Base-by-base conservation (phyloP, 23 red algal genomes). In the Rhodosorus marinus region DNA sequence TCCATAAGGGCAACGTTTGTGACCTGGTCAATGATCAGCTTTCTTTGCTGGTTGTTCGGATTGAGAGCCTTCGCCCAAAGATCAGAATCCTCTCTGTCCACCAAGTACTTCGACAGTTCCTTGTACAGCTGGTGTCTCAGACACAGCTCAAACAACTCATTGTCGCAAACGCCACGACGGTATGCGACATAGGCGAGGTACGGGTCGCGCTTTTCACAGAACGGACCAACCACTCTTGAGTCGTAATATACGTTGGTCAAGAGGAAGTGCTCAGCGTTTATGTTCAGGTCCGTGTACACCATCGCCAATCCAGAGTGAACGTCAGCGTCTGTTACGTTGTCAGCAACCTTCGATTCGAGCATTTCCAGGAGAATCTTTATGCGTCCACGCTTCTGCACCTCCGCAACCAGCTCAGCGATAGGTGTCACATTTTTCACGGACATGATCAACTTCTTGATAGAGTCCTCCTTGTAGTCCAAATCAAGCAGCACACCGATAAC, bases 231-330 rank as follows among this genome's bases (percentile, higher is more conserved):
- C 24, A 66, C 62, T 14, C 65, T 64, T 11, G 90, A 60, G 52
- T 98, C 90, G 53, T 98, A 98, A 47, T 66, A 98, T 1, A 59
- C 54, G 53, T 98, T 98, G 9, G 77, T 98, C 50, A 86, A 74
- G n/a, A 98, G 51, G 70, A 98, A 98, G 50, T 98, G 90, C 61
- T 85, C 71, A 11, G 90, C 69, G 42, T 98, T 98, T 25, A 63
- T 56, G 53, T 73, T 80, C 6, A 58, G 62, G 51, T 98, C 90
- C 15, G 86, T 74, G 42, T 98, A 98, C 9, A 81, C 80, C 52
- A 82, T 98, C 43, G 62, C 90, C 29, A 85, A 17, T 5, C 72
- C 90, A 59, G 90, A 82, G 65, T 98, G 90, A 27, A 98, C 90
- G 32, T 51, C 31, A 17, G 72, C 35, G 11, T 98, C 90, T 2